Evolutionary conservation across 345 rosid species (phyloP).

Genomic region (Moricandia moricandioides): DNA sequence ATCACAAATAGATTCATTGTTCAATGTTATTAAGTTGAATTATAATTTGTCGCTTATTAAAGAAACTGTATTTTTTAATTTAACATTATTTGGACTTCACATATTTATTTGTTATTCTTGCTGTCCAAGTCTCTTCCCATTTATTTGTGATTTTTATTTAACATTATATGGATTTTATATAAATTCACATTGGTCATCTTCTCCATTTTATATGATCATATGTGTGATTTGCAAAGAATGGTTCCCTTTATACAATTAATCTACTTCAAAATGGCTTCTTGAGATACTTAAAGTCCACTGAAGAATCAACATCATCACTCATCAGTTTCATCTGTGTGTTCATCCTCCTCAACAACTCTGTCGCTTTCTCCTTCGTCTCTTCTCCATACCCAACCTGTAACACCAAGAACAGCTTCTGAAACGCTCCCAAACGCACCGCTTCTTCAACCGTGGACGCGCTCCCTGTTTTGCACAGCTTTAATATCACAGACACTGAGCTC

Average conservation of each 20-base stretch:
- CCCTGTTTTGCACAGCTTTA: conserved; percentile 51
- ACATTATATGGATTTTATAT: background rate
- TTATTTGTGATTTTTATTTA: background rate
- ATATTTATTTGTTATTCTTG: background rate
- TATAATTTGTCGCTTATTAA: background rate
- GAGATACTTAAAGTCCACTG: conserved; percentile 58
- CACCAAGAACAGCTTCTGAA: conserved; percentile 68
- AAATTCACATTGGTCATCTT: background rate
- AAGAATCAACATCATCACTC: conserved; percentile 49
- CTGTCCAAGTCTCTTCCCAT: background rate
- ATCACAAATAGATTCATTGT: background rate
- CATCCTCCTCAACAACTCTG: conserved; percentile 61
- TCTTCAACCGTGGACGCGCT: conserved; percentile 37
- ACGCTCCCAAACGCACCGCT: conserved; percentile 63
- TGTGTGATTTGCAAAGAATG: background rate
- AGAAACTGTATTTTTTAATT: background rate
- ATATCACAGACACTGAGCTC: conserved; percentile 52
- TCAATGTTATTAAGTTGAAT: conserved; percentile 20
- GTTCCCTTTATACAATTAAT: background rate
- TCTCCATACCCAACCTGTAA: conserved; percentile 71
- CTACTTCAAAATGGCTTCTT: conserved; percentile 45
- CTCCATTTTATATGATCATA: background rate
- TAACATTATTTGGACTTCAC: background rate
- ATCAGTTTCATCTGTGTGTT: conserved; percentile 46
- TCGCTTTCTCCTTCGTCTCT: conserved; percentile 60